These are phyloP conservation scores for Mycena filopes DNA, from an alignment of 768 basidiomycete genomes.

Conservation along the genomic window DNA sequence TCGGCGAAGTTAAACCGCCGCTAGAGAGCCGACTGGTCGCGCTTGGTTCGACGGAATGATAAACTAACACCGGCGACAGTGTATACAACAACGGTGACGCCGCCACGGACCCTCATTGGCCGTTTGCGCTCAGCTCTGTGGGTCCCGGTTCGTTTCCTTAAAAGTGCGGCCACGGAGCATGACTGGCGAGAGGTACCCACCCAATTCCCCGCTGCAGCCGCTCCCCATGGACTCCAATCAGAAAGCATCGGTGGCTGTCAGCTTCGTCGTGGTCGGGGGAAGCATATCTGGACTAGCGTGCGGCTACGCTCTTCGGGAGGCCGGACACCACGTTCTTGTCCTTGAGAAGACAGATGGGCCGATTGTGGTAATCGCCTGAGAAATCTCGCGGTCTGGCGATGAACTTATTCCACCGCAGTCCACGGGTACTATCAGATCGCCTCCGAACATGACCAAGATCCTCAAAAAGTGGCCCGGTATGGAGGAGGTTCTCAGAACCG, in stretches of 20 bases:
- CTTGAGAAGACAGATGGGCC: constrained; percentile 3
- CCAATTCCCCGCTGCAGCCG: no score
- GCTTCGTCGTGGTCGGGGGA: constrained; percentile 49
- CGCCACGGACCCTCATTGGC: no score
- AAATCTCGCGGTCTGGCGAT: not conserved
- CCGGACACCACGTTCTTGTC: constrained; percentile 15
- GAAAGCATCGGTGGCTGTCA: constrained; percentile 31
- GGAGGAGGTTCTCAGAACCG: not conserved
- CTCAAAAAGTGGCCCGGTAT: constrained; percentile 22
- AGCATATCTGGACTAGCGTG: constrained; percentile 47
- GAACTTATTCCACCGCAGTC: not conserved
- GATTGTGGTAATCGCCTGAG: not conserved
- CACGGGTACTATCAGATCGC: constrained; percentile 17
- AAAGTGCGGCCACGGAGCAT: no score
- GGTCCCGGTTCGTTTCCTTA: no score
- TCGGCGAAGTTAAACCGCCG: no score
- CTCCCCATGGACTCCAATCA: not conserved
- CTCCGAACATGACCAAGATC: constrained; percentile 29
- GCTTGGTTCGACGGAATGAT: no score
- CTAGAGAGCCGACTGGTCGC: no score
- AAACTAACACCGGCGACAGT: no score
- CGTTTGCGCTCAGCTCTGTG: no score
- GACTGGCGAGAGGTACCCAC: no score
- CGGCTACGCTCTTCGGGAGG: constrained; percentile 41
- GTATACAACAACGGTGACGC: no score